Percentiles rank a stretch among this genome's conserved stretches.
Evolutionary conservation across 1,284 basidiomycete species (phyloP).

Genomic region (Volvariella surrecta): DNA sequence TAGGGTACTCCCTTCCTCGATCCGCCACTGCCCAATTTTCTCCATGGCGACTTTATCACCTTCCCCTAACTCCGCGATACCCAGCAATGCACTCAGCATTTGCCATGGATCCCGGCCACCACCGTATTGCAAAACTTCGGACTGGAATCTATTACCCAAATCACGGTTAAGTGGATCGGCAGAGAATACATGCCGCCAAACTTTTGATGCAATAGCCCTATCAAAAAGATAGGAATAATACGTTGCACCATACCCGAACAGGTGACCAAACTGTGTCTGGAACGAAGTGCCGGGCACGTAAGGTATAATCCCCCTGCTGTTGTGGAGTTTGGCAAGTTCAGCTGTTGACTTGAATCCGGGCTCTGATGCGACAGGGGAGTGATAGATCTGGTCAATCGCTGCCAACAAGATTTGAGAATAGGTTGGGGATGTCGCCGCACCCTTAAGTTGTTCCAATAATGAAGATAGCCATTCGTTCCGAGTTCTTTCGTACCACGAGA

Average conservation of each 20-base stretch:
- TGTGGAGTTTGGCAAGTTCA: constrained; percentile 55
- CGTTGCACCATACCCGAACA: constrained; percentile 95
- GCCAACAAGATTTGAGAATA: constrained; percentile 91
- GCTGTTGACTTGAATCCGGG: constrained; percentile 64
- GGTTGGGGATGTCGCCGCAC: too few species aligned
- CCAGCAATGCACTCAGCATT: constrained; percentile 77
- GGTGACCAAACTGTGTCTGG: constrained; percentile 93
- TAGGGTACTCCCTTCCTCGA: constrained; percentile 57
- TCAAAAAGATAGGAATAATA: constrained; percentile 98
- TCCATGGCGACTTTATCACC: constrained; percentile 84
- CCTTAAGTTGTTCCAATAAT: too few species aligned
- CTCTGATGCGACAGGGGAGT: constrained; percentile 57
- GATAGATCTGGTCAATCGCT: constrained; percentile 84
- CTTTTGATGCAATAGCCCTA: constrained; percentile 85
- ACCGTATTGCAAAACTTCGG: constrained; percentile 70
- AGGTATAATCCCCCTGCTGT: constrained; percentile 72
- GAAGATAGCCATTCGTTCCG: too few species aligned
- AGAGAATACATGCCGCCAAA: constrained; percentile 78
- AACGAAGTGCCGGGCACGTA: constrained; percentile 80
- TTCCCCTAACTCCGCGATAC: constrained; percentile 47
- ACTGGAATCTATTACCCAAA: constrained; percentile 75
- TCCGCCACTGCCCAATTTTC: constrained; percentile 81
- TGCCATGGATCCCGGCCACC: constrained; percentile 93
- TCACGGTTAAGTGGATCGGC: constrained; percentile 52
- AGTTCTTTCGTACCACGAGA: too few species aligned